phyloP scores from a whole-genome alignment of 768 basidiomycete species.

The Dioszegia aurantiaca region DNA sequence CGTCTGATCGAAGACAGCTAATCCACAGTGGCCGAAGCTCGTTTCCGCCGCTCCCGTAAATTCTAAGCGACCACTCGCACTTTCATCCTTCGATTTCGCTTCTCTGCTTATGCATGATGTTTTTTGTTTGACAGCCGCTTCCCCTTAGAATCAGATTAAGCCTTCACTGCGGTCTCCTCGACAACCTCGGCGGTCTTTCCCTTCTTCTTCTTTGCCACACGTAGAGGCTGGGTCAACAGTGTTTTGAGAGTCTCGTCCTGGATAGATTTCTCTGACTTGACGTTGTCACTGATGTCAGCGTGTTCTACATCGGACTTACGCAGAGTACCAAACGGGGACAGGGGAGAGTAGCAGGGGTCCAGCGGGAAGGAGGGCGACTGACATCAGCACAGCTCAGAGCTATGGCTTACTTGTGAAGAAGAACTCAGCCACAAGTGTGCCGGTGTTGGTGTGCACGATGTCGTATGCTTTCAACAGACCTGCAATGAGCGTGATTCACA shows the following conservation, averaged over 20 bases:
- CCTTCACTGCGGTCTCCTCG: constrained; percentile 16
- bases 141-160: not conserved
- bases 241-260: constrained; percentile 82
- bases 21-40: constrained; percentile 9
- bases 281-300: constrained; percentile 59
- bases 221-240: constrained; percentile 70
- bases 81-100: constrained; percentile 12
- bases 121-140: no score
- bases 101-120: constrained; percentile 4
- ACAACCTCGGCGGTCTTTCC: constrained; percentile 28
- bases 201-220: constrained; percentile 81
- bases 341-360: constrained; percentile 85
- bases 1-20: not conserved
- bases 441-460: constrained; percentile 81
- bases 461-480: constrained; percentile 87
- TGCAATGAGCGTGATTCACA: constrained; percentile 6
- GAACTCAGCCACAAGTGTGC: constrained; percentile 87
- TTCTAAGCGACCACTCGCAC: not conserved
- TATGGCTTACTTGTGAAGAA: constrained; percentile 71
- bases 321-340: constrained; percentile 87
- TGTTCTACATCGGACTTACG: constrained; percentile 48
- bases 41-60: not conserved
- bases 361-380: constrained; percentile 78
- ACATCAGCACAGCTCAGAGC: not conserved
- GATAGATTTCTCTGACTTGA: constrained; percentile 84